These are phyloP conservation scores for California macrophylla DNA, from an alignment of 441 rosid genomes.

Conservation along the genomic window DNA sequence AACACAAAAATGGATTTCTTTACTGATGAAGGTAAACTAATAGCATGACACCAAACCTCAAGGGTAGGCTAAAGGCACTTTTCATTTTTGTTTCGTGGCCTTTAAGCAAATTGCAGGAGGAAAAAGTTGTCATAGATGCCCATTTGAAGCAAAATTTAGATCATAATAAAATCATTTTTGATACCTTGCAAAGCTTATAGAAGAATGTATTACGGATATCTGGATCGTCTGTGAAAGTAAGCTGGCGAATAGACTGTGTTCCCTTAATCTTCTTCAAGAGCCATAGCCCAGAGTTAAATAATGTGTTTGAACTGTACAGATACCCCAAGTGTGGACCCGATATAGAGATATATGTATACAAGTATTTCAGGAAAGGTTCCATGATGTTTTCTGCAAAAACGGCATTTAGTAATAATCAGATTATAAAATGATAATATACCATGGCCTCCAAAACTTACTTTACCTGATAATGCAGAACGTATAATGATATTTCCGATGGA, in stretches of 20 bases:
- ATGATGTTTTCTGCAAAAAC: conserved; percentile 52
- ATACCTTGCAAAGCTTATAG: conserved; percentile 76
- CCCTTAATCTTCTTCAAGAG: conserved; percentile 78
- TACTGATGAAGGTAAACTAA: neutral
- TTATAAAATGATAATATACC: conserved; percentile 11
- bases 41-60: neutral
- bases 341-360: conserved; percentile 66
- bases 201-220: conserved; percentile 66
- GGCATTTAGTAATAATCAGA: conserved; percentile 10
- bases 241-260: conserved; percentile 86
- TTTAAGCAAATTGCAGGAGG: neutral
- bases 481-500: conserved; percentile 86
- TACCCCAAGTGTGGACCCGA: conserved; percentile 93
- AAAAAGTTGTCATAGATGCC: neutral
- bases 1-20: neutral
- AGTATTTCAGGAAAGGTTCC: conserved; percentile 65
- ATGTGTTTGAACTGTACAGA: conserved; percentile 82
- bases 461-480: conserved; percentile 85
- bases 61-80: too few species aligned
- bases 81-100: neutral
- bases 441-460: conserved; percentile 9
- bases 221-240: conserved; percentile 82
- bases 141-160: neutral
- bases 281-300: conserved; percentile 93
- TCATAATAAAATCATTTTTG: neutral